A percentile compares a stretch with the other conserved stretches of the same genome.
phyloP scores from a whole-genome alignment of 225 moss, liverwort and hornwort genomes.

The Marchantia polymorpha region DNA sequence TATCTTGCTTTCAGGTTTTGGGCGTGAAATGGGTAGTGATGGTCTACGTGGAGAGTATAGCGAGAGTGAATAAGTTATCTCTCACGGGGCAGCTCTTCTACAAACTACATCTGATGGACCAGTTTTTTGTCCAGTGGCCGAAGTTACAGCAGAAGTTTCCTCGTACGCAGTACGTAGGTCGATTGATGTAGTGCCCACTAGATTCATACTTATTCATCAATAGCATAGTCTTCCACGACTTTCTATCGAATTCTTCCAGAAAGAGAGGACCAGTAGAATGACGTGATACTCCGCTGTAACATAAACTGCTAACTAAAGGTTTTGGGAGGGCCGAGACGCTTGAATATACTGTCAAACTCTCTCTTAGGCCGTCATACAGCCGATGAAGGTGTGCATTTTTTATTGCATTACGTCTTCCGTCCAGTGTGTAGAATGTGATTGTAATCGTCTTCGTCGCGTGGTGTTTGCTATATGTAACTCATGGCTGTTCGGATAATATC shows the following conservation, averaged over 20 bases:
- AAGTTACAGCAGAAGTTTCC: slow-evolving; percentile 63
- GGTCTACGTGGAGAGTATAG: slow-evolving; percentile 91
- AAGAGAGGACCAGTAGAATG: neutral
- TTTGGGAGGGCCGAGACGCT: neutral
- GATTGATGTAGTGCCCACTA: slow-evolving; percentile 53
- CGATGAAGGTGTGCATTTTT: too few relatives aligned
- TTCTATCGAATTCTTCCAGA: neutral
- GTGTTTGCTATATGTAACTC: too few relatives aligned
- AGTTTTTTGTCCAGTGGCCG: slow-evolving; percentile 87
- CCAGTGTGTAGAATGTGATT: too few relatives aligned
- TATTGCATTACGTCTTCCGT: too few relatives aligned
- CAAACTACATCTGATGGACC: slow-evolving; percentile 76
- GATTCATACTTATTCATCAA: neutral
- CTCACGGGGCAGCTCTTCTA: slow-evolving; percentile 74
- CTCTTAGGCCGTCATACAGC: too few relatives aligned
- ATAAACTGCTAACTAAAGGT: neutral
- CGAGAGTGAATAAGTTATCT: slow-evolving; percentile 76
- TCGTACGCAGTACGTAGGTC: slow-evolving; percentile 56
- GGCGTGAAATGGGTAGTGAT: slow-evolving; percentile 83
- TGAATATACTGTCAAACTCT: too few relatives aligned
- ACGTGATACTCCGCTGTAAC: neutral
- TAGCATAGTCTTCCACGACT: neutral
- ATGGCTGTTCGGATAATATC: too few relatives aligned
- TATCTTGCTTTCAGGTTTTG: slow-evolving; percentile 52
- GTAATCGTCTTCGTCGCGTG: too few relatives aligned